phyloP scores from a whole-genome alignment of 345 rosid species.

The Rhizophora mangle region DNA sequence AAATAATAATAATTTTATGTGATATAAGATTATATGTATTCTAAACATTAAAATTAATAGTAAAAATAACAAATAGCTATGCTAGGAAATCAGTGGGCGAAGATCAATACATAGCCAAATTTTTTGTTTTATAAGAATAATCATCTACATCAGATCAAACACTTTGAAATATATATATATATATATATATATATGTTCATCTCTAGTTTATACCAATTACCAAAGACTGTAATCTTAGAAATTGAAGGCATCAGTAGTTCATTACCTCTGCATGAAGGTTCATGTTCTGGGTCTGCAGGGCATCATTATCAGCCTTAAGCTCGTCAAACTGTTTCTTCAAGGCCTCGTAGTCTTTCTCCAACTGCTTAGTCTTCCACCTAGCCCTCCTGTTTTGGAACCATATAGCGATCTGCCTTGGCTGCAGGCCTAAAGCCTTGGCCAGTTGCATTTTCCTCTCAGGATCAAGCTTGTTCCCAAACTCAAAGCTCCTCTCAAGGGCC shows the following conservation, averaged over 20 bases:
- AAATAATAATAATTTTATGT: too few relatives aligned
- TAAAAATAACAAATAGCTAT: too few relatives aligned
- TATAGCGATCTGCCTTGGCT: slow-evolving; percentile 34
- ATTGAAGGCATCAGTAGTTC: too few relatives aligned
- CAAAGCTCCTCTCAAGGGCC: slow-evolving; percentile 38
- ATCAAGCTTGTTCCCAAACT: slow-evolving; percentile 35
- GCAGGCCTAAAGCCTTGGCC: slow-evolving; percentile 34
- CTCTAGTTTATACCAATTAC: background rate
- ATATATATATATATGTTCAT: too few relatives aligned
- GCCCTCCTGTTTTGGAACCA: slow-evolving; percentile 41
- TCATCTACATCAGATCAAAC: too few relatives aligned
- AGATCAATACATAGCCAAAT: too few relatives aligned
- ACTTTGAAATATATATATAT: too few relatives aligned
- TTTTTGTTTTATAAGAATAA: too few relatives aligned
- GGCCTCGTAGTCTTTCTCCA: slow-evolving; percentile 35
- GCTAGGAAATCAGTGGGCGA: too few relatives aligned
- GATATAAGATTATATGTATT: too few relatives aligned
- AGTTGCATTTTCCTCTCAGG: slow-evolving; percentile 37
- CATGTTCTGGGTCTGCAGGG: slow-evolving; percentile 31
- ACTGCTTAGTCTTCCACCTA: slow-evolving; percentile 38
- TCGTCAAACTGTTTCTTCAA: slow-evolving; percentile 36
- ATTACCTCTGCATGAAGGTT: slow-evolving; percentile 31
- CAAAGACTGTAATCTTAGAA: too few relatives aligned
- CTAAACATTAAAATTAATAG: too few relatives aligned
- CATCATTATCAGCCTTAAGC: slow-evolving; percentile 32